phyloP scores from a whole-genome alignment of 176 grass and related monocot species.

The Oryza punctata region DNA sequence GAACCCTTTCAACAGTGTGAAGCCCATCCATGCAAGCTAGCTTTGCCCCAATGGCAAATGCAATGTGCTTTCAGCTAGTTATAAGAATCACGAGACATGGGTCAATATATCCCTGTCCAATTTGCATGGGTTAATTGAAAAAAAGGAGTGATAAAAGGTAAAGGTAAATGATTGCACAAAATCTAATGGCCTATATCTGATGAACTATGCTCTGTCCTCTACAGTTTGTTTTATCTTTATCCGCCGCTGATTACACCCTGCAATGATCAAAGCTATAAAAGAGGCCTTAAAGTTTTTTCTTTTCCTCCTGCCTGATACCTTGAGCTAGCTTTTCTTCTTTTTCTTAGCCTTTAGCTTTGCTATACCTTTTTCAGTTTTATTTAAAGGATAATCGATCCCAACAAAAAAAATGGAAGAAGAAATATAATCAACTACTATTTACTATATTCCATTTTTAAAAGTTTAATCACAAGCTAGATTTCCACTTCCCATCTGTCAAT shows the following conservation, averaged over 20 bases:
- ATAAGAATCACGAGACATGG: slow-evolving; percentile 43
- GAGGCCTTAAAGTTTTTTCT: slow-evolving; percentile 48
- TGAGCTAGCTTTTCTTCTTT: slow-evolving; percentile 61
- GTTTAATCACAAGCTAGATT: too few relatives aligned
- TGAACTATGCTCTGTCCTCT: slow-evolving; percentile 44
- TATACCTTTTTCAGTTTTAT: slow-evolving; percentile 36
- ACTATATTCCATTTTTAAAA: not conserved
- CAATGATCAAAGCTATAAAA: slow-evolving; percentile 61
- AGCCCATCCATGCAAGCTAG: slow-evolving; percentile 22
- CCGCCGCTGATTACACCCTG: slow-evolving; percentile 46
- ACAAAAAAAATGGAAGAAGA: not conserved
- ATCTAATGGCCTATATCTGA: slow-evolving; percentile 35
- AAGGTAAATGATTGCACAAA: slow-evolving; percentile 38
- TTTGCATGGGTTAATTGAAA: slow-evolving; percentile 22
- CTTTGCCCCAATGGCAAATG: slow-evolving; percentile 47
- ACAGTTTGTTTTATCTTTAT: slow-evolving; percentile 37
- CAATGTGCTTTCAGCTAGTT: slow-evolving; percentile 43
- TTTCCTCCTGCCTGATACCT: slow-evolving; percentile 38
- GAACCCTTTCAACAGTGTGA: slow-evolving; percentile 48
- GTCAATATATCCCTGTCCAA: slow-evolving; percentile 11
- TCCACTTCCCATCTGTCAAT: not conserved
- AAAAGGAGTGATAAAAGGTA: slow-evolving; percentile 10
- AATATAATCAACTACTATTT: not conserved
- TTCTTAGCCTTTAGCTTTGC: slow-evolving; percentile 50
- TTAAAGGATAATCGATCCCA: not conserved